These are phyloP conservation scores for Neocucurbitaria cava DNA, from an alignment of 2,329 filamentous ascomycete genomes.

Conservation along the genomic window DNA sequence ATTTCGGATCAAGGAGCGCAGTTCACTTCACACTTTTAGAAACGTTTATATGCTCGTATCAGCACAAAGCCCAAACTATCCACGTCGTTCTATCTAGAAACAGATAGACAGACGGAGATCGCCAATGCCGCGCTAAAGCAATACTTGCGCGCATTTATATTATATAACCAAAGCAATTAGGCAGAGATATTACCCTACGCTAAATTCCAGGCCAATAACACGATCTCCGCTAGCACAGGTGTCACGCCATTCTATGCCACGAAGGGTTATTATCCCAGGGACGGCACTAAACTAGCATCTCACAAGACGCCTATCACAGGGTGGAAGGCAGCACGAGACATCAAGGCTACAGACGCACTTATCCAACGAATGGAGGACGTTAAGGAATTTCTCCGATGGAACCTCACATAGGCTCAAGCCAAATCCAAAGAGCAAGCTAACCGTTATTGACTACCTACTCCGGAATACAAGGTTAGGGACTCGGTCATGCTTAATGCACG, in stretches of 20 bases:
- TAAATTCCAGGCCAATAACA: neutral
- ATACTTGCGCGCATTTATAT: slow-evolving; percentile 1
- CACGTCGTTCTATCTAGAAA: slow-evolving; percentile 11
- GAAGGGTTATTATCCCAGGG: neutral
- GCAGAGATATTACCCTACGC: slow-evolving; percentile 2
- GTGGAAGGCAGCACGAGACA: too few species aligned
- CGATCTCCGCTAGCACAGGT: neutral
- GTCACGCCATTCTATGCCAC: neutral
- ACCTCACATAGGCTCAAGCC: too few species aligned
- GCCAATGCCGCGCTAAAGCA: slow-evolving; percentile 1
- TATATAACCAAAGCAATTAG: slow-evolving; percentile 5
- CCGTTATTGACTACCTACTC: too few species aligned
- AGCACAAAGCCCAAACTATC: slow-evolving; percentile 3
- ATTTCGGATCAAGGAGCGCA: slow-evolving; percentile 6
- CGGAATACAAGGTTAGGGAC: too few species aligned
- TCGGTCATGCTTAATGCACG: too few species aligned
- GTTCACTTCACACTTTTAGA: slow-evolving; percentile 2
- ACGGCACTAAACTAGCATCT: neutral
- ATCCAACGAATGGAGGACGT: too few species aligned
- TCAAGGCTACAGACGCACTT: too few species aligned
- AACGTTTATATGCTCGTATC: neutral
- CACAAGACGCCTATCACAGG: too few species aligned
- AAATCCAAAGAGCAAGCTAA: too few species aligned
- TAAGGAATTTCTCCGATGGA: too few species aligned
- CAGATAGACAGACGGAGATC: slow-evolving; percentile 5